Base-by-base conservation (phyloP, 2,329 filamentous ascomycete species). In the Pseudogymnoascus sp. region DNA sequence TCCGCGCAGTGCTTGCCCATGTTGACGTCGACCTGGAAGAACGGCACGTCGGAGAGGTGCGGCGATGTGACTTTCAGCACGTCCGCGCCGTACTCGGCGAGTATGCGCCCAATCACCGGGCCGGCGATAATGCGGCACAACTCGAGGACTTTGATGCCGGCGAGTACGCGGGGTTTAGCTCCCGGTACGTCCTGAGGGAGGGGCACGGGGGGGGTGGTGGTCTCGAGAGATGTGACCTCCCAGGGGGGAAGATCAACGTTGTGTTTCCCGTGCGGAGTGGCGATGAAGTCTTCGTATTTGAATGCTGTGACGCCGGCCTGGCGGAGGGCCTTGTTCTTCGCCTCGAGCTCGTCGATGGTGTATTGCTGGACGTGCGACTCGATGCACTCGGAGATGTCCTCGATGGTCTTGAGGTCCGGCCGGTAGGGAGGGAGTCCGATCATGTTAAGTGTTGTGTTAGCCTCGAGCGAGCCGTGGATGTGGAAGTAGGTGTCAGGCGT, bases 121-220 rank as follows among this genome's bases (percentile, higher is more conserved):
- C 86, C 87, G 3, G 88, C 88, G 63, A 91, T 89, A 67, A 90
- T 84, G 38, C 87, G 83, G 68, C 86, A 88, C 28, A 91, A 74
- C 68, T 92, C 88, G 4, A 91, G 77, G 5, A 91, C 86, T 64
- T 85, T 86, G 69, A 90, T 77, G 0, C 87, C 87, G 26, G 13
- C 8, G 68, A 61, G 58, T 82, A 37, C 34, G 5, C 34, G 13
- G 1, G 34, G n/a, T 37, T 37, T 37, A 15, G 13, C 34, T 2
- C 34, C 34, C 13, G 34, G 34, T 15, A 13, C 34, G 6, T 37
- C 34, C 5, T 37, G 66, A 5, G 74, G 74, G 2, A 72, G 69
- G 6, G 78, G 76, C 2, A 78, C 77, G 2, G 83, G 65, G 13
- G 68, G 66, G 1, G 67, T 67, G 3, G 59, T 45, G 39, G 66